phyloP scores from a whole-genome alignment of 225 moss, liverwort and hornwort genomes.

The Pleurozium schreberi region DNA sequence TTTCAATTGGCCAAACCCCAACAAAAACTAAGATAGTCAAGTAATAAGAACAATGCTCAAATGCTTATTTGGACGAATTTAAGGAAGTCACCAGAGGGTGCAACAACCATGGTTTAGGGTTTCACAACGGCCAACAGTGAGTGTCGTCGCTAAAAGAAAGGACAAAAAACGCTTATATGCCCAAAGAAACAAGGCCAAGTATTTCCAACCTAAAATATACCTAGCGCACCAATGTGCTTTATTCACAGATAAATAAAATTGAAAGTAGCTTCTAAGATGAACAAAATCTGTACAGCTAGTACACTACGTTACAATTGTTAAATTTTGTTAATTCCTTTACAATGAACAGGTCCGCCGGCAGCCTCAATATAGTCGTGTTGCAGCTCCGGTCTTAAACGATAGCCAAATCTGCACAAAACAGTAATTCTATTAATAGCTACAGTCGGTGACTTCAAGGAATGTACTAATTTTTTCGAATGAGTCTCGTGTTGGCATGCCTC shows the following conservation, averaged over 20 bases:
- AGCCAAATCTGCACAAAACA: conserved; percentile 17
- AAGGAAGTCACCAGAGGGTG: neutral
- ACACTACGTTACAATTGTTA: conserved; percentile 23
- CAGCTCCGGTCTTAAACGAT: neutral
- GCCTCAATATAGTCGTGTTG: neutral
- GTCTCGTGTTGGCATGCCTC: neutral
- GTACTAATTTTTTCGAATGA: neutral
- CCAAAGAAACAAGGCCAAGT: neutral
- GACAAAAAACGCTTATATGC: neutral
- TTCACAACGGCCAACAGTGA: neutral
- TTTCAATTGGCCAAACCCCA: neutral
- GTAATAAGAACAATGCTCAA: neutral
- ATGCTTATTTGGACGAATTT: neutral
- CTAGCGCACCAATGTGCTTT: conserved; percentile 5
- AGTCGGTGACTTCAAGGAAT: neutral
- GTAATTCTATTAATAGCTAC: neutral
- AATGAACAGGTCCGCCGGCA: neutral
- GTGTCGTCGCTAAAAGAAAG: neutral
- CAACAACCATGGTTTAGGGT: neutral
- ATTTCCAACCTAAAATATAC: conserved; percentile 1
- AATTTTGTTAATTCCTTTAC: conserved; percentile 11
- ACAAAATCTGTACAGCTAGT: conserved; percentile 29
- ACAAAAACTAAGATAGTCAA: neutral
- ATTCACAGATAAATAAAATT: conserved; percentile 32
- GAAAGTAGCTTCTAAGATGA: conserved; percentile 2